A percentile compares a stretch with the other conserved stretches of the same genome.
phyloP scores from a whole-genome alignment of 352 stramenopile genomes.

The Hyaloperonospora brassicae region DNA sequence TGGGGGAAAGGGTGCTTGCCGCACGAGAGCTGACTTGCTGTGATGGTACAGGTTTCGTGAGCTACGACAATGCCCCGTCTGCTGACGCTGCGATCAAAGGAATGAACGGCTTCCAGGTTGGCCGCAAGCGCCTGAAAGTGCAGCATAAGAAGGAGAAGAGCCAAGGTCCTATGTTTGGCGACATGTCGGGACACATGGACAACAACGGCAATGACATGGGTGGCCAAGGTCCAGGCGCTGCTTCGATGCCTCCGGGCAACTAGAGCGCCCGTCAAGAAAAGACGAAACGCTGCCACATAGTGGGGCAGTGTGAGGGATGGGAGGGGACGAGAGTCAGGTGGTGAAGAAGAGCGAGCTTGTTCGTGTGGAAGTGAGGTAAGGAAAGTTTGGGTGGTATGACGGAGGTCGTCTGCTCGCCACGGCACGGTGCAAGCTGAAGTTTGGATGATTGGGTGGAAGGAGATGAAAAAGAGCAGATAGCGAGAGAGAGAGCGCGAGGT shows the following conservation, averaged over 20 bases:
- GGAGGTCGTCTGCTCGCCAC: not conserved
- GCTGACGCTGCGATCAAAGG: slow-evolving; percentile 90
- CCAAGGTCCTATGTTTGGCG: slow-evolving; percentile 54
- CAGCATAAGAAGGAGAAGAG: slow-evolving; percentile 91
- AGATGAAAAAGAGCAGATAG: slow-evolving; percentile 16
- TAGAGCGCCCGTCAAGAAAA: slow-evolving; percentile 21
- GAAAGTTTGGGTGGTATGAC: slow-evolving; percentile 9
- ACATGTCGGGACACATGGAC: slow-evolving; percentile 53
- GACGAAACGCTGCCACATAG: slow-evolving; percentile 32
- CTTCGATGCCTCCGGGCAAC: slow-evolving; percentile 34
- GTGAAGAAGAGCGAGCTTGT: slow-evolving; percentile 20
- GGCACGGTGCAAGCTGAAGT: slow-evolving; percentile 3
- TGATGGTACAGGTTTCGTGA: slow-evolving; percentile 88
- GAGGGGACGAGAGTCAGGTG: slow-evolving; percentile 16
- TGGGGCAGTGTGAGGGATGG: slow-evolving; percentile 28
- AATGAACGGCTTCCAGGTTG: slow-evolving; percentile 95
- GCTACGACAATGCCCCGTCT: slow-evolving; percentile 89
- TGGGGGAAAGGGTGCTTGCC: no score
- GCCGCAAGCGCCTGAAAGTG: slow-evolving; percentile 94
- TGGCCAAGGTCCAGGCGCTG: slow-evolving; percentile 23
- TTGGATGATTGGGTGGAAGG: slow-evolving; percentile 5
- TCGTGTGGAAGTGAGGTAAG: slow-evolving; percentile 9
- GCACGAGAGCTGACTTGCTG: slow-evolving; percentile 7
- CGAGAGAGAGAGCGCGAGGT: slow-evolving; percentile 19
- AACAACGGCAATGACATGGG: slow-evolving; percentile 38